Base-by-base conservation (phyloP, 345 rosid genomes). In the Carallia brachiata region DNA sequence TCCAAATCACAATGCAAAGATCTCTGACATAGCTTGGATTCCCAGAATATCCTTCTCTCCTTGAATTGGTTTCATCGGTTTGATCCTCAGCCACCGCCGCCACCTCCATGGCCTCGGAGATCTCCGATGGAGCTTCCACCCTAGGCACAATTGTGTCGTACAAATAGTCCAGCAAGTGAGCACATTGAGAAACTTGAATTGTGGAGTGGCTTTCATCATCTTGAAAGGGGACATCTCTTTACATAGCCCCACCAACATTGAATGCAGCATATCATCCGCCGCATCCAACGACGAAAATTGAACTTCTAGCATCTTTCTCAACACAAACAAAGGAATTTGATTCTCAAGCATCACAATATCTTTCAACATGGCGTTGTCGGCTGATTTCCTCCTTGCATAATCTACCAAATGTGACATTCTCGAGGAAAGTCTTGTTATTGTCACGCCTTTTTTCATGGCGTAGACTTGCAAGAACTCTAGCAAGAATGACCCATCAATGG, bases 271-370 rank as follows among this genome's bases (percentile, higher is more conserved):
- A 6, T 73, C 75, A 59, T 86, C 85, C 15, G 89, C 84, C 27
- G 70, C 36, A 31, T 83, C 84, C 2, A 10, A 27, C 0, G 86
- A 83, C 0, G 71, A 19, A 7, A 75, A 66, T 58, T 79, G 88
- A 60, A 75, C 70, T 36, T 90, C 88, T 7, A 87, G 57, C 55
- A 83, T 76, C 65, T 83, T 89, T 57, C 83, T 80, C 74, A 87
- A 34, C 32, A 89, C 72, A 18, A 86, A 86, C 6, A 89, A 58
- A 1, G 95, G 95, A 27, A 91, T 81, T 75, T 89, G 97, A 73
- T 91, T 91, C 80, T 91, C 95, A 0, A 89, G 77, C 97, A 91
- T 91, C 79, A 86, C 73, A 5, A 90, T 61, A 59, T 90, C 93
- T 79, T 85, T 83, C 8, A 88, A 84, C 60, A 88, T 83, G 32